Percentiles rank a stretch among this genome's conserved stretches.
phyloP scores from a whole-genome alignment of 768 basidiomycete species.

The Tephrocybe rancida region DNA sequence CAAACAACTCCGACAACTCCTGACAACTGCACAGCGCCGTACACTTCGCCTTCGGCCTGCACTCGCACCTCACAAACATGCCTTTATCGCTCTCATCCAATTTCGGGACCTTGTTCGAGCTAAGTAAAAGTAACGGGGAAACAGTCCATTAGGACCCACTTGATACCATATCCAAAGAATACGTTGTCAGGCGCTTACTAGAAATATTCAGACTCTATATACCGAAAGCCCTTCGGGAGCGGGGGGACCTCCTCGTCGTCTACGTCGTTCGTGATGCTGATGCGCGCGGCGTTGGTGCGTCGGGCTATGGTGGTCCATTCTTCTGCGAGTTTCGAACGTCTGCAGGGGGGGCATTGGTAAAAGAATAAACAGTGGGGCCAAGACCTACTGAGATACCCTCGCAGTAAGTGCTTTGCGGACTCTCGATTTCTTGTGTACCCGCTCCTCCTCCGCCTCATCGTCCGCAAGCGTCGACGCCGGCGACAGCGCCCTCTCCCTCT shows the following conservation, averaged over 20 bases:
- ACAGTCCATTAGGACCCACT: not conserved
- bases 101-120: conserved; percentile 15
- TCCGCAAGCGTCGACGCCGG: not conserved
- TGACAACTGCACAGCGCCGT: conserved; percentile 51
- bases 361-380: not conserved
- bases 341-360: not conserved
- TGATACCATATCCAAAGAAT: too few species aligned
- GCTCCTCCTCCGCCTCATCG: not conserved
- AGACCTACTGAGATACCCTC: not conserved
- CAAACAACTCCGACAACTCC: conserved; percentile 37
- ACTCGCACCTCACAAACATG: conserved; percentile 47
- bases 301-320: conserved; percentile 35
- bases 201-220: conserved; percentile 54
- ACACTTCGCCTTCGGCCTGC: conserved; percentile 33
- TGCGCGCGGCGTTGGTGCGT: conserved; percentile 29
- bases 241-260: conserved; percentile 48
- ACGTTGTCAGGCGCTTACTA: conserved; percentile 38
- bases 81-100: conserved; percentile 28
- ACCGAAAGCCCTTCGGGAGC: conserved; percentile 45
- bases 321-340: conserved; percentile 28
- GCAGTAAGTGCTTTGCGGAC: not conserved
- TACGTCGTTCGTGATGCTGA: conserved; percentile 39
- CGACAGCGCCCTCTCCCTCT: conserved; percentile 3
- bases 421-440: not conserved
- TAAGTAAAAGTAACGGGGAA: conserved; percentile 1